Conservation (phyloP, 306 rosid species). For the Quercus berberidifolia region DNA sequence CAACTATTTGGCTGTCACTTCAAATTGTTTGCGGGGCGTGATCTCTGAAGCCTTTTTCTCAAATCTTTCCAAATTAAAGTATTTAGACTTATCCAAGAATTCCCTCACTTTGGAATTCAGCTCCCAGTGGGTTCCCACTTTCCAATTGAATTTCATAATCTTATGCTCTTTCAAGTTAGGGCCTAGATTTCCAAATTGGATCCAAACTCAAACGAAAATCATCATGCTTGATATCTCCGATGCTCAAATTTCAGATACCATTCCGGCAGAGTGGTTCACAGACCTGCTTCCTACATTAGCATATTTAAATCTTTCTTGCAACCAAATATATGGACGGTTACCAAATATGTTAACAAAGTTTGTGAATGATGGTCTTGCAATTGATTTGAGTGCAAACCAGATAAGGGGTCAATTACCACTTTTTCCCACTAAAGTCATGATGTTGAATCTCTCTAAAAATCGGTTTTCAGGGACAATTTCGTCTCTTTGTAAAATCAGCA, state of each 20-base stretch:
- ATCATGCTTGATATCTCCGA: accelerated
- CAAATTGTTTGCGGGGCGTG: neutral
- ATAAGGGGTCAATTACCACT: slow-evolving; percentile 1
- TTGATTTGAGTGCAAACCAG: slow-evolving; percentile 23
- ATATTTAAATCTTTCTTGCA: slow-evolving; percentile 23
- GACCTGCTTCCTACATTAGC: too few relatives aligned
- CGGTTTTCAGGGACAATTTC: neutral
- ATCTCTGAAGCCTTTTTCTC: neutral
- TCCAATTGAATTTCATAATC: accelerated
- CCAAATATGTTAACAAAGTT: neutral
- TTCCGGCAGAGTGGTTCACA: too few relatives aligned
- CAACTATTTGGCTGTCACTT: neutral
- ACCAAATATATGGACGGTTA: slow-evolving; percentile 20
- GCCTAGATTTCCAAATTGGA: slow-evolving; percentile 7
- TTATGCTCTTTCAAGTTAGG: slow-evolving; percentile 11
- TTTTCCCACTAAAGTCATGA: too few relatives aligned
- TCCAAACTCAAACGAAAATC: neutral
- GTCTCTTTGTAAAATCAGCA: neutral
- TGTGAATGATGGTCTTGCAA: neutral
- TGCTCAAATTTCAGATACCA: too few relatives aligned
- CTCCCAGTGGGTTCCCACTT: neutral
- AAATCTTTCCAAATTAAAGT: neutral
- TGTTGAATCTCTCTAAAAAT: neutral
- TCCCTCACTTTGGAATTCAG: neutral
- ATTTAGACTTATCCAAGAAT: neutral